These are phyloP conservation scores for Tolypocladium tundrense DNA, from an alignment of 2,329 filamentous ascomycete species.

Conservation along the genomic window DNA sequence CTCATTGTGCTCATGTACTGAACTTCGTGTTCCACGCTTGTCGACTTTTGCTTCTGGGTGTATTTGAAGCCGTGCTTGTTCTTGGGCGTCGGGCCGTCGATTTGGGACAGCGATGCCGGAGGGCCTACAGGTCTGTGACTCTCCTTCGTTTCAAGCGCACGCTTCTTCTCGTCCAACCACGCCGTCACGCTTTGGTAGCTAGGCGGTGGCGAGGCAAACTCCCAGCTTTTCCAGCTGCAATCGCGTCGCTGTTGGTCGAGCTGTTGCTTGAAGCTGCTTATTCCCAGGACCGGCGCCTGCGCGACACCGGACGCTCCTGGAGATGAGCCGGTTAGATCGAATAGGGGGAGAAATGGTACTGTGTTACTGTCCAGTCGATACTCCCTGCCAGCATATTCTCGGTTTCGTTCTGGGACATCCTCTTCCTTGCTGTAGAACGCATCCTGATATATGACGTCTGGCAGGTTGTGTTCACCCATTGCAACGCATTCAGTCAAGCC, in stretches of 20 bases:
- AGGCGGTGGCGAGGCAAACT: constrained; percentile 63
- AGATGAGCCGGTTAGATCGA: constrained; percentile 52
- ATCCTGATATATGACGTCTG: constrained; percentile 69
- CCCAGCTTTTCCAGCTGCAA: constrained; percentile 59
- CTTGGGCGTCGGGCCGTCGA: constrained; percentile 77
- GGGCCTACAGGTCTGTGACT: constrained; percentile 12
- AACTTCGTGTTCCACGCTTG: constrained; percentile 69
- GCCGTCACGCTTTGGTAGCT: constrained; percentile 54
- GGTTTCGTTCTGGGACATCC: constrained; percentile 66
- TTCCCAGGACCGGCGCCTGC: constrained; percentile 35
- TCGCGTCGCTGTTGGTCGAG: constrained; percentile 35
- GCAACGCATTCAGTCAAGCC: constrained; percentile 9
- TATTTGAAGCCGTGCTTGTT: constrained; percentile 79
- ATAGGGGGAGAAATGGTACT: constrained; percentile 69
- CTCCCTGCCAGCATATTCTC: constrained; percentile 82
- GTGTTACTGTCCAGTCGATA: constrained; percentile 69
- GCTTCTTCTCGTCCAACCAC: constrained; percentile 48
- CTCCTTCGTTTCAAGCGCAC: constrained; percentile 1
- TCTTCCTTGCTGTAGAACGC: constrained; percentile 75
- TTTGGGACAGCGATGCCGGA: constrained; percentile 58
- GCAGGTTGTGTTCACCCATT: constrained; percentile 26
- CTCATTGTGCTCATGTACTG: constrained; percentile 98
- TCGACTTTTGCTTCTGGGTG: constrained; percentile 63
- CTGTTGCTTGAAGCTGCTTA: constrained; percentile 34
- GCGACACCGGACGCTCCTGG: constrained; percentile 46